Evolutionary conservation across 1,284 basidiomycete species (phyloP).

Genomic region (Apiotrichum veenhuisii): DNA sequence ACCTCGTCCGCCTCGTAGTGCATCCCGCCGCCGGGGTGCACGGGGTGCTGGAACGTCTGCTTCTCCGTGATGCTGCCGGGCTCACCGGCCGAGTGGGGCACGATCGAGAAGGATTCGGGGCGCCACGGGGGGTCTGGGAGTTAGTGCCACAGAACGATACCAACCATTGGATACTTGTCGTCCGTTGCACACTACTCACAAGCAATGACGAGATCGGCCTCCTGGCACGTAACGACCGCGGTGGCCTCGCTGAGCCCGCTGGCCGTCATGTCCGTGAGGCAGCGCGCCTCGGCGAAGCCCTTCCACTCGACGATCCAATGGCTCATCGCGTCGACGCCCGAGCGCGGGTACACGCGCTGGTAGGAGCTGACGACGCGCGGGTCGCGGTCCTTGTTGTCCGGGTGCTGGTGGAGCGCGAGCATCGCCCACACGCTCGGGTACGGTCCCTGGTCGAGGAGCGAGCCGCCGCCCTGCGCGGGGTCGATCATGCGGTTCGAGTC

Average conservation of each 20-base stretch:
- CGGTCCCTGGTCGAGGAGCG: slow-evolving; percentile 75
- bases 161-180: too few relatives aligned
- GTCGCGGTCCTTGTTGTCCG: slow-evolving; percentile 57
- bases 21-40: slow-evolving; percentile 53
- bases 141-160: neutral
- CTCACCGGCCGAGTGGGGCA: slow-evolving; percentile 53
- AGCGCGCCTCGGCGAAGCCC: slow-evolving; percentile 34
- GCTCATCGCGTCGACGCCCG: slow-evolving; percentile 67
- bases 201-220: slow-evolving; percentile 35
- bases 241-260: slow-evolving; percentile 25
- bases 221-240: slow-evolving; percentile 36
- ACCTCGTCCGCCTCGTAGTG: slow-evolving; percentile 60
- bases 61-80: slow-evolving; percentile 45
- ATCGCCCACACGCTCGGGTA: slow-evolving; percentile 82
- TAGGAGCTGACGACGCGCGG: slow-evolving; percentile 52
- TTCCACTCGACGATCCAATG: slow-evolving; percentile 70
- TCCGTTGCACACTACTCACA: too few relatives aligned
- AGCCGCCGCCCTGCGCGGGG: slow-evolving; percentile 77
- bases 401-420: slow-evolving; percentile 72
- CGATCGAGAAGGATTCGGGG: slow-evolving; percentile 29
- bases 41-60: slow-evolving; percentile 55
- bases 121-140: slow-evolving; percentile 34
- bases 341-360: slow-evolving; percentile 58
- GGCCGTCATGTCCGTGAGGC: slow-evolving; percentile 34
- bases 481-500: slow-evolving; percentile 67